Evolutionary conservation across 352 stramenopile genomes (phyloP).

Genomic region (Pythium biforme): DNA sequence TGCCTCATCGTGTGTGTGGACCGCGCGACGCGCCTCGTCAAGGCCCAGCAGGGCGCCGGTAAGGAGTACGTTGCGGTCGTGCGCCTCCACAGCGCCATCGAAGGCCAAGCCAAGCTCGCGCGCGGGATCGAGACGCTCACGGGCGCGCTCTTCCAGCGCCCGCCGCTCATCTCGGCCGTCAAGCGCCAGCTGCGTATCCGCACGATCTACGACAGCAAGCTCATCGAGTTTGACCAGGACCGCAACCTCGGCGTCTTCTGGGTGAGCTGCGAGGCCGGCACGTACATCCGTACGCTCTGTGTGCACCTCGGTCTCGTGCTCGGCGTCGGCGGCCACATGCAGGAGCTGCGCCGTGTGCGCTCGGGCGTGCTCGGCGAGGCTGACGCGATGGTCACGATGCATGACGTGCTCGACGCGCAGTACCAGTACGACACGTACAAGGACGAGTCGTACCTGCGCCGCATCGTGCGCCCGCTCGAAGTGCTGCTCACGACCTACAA

Average conservation of each 20-base stretch:
- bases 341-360: conserved; percentile 97
- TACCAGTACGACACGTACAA: conserved; percentile 99
- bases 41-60: conserved; percentile 93
- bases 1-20: conserved; percentile 99
- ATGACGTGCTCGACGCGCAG: conserved; percentile 99
- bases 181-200: conserved; percentile 99
- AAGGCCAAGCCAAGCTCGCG: conserved; percentile 90
- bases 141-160: conserved; percentile 99
- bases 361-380: conserved; percentile 95
- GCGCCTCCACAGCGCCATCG: conserved; percentile 95
- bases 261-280: conserved; percentile 97
- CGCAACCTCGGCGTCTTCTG: conserved; percentile 98
- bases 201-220: conserved; percentile 99
- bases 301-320: conserved; percentile 98
- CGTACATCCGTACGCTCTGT: conserved; percentile 99
- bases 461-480: conserved; percentile 98
- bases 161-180: conserved; percentile 99
- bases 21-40: conserved; percentile 93
- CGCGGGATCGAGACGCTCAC: conserved; percentile 98
- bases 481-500: conserved; percentile 99
- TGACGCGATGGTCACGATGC: conserved; percentile 99
- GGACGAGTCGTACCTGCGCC: conserved; percentile 98
- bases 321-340: conserved; percentile 99
- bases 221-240: conserved; percentile 99
- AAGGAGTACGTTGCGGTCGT: conserved; percentile 99